Evolutionary conservation across 2,329 filamentous ascomycete species (phyloP).

Genomic region (Aureobasidium zeae): DNA sequence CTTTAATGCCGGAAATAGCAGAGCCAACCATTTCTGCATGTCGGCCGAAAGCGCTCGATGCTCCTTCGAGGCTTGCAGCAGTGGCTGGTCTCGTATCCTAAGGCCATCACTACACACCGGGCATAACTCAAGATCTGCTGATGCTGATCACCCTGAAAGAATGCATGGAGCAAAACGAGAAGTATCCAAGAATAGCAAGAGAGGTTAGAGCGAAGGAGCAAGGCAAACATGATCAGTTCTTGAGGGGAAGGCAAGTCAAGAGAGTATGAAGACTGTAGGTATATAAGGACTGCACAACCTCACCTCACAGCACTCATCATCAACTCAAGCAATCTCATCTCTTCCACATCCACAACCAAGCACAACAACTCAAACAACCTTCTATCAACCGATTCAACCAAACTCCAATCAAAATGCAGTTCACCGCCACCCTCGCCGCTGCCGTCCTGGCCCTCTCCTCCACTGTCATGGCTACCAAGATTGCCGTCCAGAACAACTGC

Average conservation of each 20-base stretch:
- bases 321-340: constrained; percentile 8
- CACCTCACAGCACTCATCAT: constrained; percentile 1
- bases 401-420: constrained; percentile 20
- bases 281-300: background rate
- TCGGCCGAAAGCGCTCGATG: no score
- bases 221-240: background rate
- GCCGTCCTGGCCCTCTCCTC: constrained; percentile 18
- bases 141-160: no score
- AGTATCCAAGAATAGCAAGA: constrained; percentile 13
- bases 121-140: no score
- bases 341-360: background rate
- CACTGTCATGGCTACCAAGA: constrained; percentile 17
- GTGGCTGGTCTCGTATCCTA: constrained; percentile 4
- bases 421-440: constrained; percentile 16
- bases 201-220: background rate
- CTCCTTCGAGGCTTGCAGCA: no score
- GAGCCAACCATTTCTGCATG: no score
- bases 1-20: no score
- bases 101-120: background rate
- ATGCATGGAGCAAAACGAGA: no score
- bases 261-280: no score
- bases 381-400: constrained; percentile 4
- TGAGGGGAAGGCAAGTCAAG: background rate
- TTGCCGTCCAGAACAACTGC: constrained; percentile 26
- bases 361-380: background rate